phyloP scores from a whole-genome alignment of 306 rosid genomes.

The Ammopiptanthus mongolicus region DNA sequence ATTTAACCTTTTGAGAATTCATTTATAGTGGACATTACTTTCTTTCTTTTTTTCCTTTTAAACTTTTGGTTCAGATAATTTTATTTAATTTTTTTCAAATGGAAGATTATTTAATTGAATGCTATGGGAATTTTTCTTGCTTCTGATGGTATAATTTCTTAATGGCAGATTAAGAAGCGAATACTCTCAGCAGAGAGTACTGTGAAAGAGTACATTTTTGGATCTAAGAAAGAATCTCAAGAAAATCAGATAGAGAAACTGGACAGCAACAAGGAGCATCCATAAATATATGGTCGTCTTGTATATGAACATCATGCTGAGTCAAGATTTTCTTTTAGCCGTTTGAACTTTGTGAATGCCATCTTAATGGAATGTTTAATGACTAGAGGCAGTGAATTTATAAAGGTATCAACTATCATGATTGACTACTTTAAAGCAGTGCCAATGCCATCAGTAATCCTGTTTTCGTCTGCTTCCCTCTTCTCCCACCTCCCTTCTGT shows the following conservation, averaged over 20 bases:
- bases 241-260: constrained; percentile 34
- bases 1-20: background rate
- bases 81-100: background rate
- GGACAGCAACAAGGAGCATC: constrained; percentile 43
- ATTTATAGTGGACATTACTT: background rate
- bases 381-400: constrained; percentile 12
- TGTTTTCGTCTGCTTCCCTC: background rate
- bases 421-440: background rate
- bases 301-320: constrained; percentile 25
- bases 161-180: constrained; percentile 62
- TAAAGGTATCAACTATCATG: background rate
- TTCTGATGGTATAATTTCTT: constrained; percentile 25
- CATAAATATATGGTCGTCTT: constrained; percentile 25
- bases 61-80: background rate
- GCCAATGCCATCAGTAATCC: background rate
- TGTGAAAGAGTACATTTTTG: constrained; percentile 56
- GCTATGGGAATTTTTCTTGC: background rate
- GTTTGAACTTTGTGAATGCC: constrained; percentile 1
- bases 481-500: background rate
- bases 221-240: constrained; percentile 48
- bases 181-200: constrained; percentile 56
- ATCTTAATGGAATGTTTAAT: constrained; percentile 12
- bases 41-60: background rate
- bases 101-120: background rate
- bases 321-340: constrained; percentile 15